Evolutionary conservation across 257 asterid genomes (phyloP), one percentile per base, ranked within the genome.

Genomic region (Misopates orontium): DNA sequence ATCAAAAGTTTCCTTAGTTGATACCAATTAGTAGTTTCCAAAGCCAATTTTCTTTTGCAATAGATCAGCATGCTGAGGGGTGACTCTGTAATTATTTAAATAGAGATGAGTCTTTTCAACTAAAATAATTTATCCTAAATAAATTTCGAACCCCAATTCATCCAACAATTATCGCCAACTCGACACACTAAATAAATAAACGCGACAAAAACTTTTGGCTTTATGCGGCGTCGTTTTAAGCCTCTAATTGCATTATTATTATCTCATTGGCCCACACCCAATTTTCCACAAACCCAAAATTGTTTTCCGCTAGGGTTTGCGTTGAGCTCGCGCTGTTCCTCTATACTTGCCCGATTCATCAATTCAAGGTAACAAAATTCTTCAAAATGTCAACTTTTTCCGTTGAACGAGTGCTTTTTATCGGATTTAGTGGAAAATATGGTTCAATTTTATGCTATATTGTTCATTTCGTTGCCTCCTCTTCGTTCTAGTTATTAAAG

Each of bases 251-350:
- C 6, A 28, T 28, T 36, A 36, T 54, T 18, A 36, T 56, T 14
- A 17, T 16, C 71, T 40, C 31, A 22, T 4, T 45, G 11, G 24
- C 60, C 10, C 16, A 14, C 19, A 3, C 36, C 36, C 36, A 28
- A 44, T 4, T 12, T 44, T 15, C 18, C 18, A 44, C n/a, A 56
- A 25, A 36, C 42, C 42, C 42, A 36, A 18, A 31, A 10, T 48
- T 47, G 7, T 28, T 28, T 41, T 53, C 40, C 20, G 17, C 32
- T 74, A 78, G 83, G 83, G 78, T 71, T 79, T 75, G 31, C 18
- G 40, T 18, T 17, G 24, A 56, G 15, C 54, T 39, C 64, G 59
- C 80, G 75, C 61, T 23, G 25, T 49, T 64, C 18, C 62, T 36
- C 53, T 36, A 40, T 0, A n/a, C 28, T 70, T 56, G 74, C 57